Base-by-base conservation (phyloP, 2,329 filamentous ascomycete genomes). In the Pseudogymnoascus sp. region DNA sequence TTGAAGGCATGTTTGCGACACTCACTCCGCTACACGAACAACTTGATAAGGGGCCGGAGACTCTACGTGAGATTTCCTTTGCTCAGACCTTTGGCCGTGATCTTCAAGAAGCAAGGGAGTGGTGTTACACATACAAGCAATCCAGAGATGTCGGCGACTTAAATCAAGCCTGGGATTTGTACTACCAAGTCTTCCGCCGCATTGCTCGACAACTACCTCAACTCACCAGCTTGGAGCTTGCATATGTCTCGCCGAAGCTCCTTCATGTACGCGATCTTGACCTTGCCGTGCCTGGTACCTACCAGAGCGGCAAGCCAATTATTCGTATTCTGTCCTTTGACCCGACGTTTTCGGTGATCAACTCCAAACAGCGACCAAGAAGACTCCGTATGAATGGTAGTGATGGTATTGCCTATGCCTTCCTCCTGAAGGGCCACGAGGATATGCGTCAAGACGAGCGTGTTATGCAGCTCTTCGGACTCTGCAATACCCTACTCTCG, bases 391-490 rank as follows among this genome's bases (percentile, higher is more conserved):
- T 94, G 69, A 87, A 86, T 70, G 95, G 93, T 64, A 96, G 90
- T 70, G 93, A 99, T 71, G 94, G 94, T 62, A 84, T 83, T 64
- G 83, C 85, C 2, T 97, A 97, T 73, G 88, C 90, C 58, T 97
- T 96, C 77, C 76, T 90, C 62, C 84, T 99, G 69, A 99, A 99
- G 79, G 94, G 94, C n/a, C 95, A 99, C 70, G 94, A 99, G 76
- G 94, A 99, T 78, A 97, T 99, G 66, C 88, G 94, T 63, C 94
- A 99, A 75, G 94, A 99, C 71, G 94, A 99, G 76, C 88, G 95
- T 75, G 94, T 99, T 67, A 99, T 99, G 95, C 94, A 99, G 75
- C 83, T 99, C 36, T 99, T 99, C 71, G 94, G 94, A 39, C 83
- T 99, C 12, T 94, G 93, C 77, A 99, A 99, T 74, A 99, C 95